phyloP scores from a whole-genome alignment of 495 filamentous ascomycete genomes.

The Staphylotrichum tortipilum region DNA sequence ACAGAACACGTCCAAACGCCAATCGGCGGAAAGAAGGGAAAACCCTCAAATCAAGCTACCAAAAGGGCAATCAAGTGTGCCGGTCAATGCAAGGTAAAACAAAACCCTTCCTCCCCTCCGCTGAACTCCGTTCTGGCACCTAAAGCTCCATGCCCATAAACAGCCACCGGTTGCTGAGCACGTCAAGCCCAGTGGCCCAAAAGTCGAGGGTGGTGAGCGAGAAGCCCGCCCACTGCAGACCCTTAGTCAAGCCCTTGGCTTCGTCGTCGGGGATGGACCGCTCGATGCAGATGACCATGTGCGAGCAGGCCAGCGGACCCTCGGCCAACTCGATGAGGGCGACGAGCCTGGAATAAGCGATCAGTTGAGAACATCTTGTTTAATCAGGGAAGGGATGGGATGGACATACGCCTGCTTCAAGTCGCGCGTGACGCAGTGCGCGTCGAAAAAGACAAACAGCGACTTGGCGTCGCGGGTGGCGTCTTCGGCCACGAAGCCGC shows the following conservation, averaged over 20 bases:
- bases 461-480: constrained; percentile 49
- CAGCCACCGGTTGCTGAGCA: constrained; percentile 67
- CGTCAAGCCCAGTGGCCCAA: constrained; percentile 51
- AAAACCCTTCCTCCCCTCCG: too few species aligned
- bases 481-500: constrained; percentile 66
- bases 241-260: constrained; percentile 58
- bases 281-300: constrained; percentile 73
- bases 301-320: constrained; percentile 60
- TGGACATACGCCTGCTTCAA: constrained; percentile 82
- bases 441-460: constrained; percentile 83
- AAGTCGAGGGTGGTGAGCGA: constrained; percentile 66
- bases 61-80: too few species aligned
- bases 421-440: constrained; percentile 56
- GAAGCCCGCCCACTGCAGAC: constrained; percentile 90
- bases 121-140: too few species aligned
- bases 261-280: constrained; percentile 51
- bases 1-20: too few species aligned
- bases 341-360: constrained; percentile 62
- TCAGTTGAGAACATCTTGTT: too few species aligned
- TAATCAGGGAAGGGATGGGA: not conserved
- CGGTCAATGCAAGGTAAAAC: too few species aligned
- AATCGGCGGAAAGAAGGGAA: too few species aligned
- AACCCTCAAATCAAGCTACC: too few species aligned
- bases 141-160: constrained; percentile 80
- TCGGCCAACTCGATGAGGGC: constrained; percentile 83